A percentile compares a stretch with the other conserved stretches of the same genome.
These are phyloP conservation scores for Colletotrichum costaricense DNA, from an alignment of 2,329 filamentous ascomycete species.

Conservation along the genomic window DNA sequence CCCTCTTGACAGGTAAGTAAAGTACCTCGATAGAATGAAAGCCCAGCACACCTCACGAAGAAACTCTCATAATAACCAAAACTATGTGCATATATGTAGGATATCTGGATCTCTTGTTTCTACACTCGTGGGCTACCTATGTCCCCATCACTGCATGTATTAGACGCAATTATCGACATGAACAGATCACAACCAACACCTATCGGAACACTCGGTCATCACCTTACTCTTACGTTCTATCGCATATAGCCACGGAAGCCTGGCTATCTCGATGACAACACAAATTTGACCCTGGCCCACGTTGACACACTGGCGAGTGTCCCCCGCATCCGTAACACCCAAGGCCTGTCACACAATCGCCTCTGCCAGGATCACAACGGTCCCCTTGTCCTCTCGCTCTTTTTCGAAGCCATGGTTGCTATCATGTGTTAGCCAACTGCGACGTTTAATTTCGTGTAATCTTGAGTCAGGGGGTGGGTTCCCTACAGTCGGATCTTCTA, in stretches of 20 bases:
- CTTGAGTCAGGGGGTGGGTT: neutral
- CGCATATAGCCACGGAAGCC: neutral
- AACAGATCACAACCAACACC: neutral
- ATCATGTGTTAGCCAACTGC: neutral
- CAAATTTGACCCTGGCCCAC: neutral
- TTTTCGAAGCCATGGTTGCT: neutral
- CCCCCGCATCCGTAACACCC: neutral
- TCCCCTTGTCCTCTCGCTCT: neutral
- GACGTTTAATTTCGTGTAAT: neutral
- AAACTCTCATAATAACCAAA: too few relatives aligned
- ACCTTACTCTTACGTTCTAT: neutral
- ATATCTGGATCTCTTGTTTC: too few relatives aligned
- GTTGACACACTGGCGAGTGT: neutral
- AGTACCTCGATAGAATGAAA: too few relatives aligned
- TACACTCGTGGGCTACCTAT: neutral
- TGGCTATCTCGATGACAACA: neutral
- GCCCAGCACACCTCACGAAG: too few relatives aligned
- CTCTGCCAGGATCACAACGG: neutral
- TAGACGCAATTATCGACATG: neutral
- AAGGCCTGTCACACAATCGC: neutral
- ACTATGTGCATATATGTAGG: too few relatives aligned
- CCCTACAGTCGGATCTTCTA: neutral
- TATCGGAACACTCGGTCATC: neutral
- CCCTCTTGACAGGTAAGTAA: too few relatives aligned
- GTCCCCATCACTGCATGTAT: too few relatives aligned